Percentiles rank a stretch among this genome's conserved stretches.
phyloP scores from a whole-genome alignment of 345 rosid genomes.

The Passiflora organensis region DNA sequence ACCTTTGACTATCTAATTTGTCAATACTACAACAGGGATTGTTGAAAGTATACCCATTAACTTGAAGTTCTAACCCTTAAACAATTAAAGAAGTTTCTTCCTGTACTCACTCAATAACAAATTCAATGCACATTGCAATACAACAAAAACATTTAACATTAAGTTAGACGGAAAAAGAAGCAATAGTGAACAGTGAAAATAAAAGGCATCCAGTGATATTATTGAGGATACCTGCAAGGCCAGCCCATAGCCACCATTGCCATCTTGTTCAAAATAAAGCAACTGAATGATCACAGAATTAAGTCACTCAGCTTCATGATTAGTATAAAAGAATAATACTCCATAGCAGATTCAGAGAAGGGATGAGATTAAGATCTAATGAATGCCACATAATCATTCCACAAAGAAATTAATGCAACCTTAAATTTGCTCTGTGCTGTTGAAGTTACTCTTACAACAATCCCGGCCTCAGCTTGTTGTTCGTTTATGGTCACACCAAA shows the following conservation, averaged over 20 bases:
- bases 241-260: constrained; percentile 86
- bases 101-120: not conserved
- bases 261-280: constrained; percentile 93
- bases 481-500: constrained; percentile 93
- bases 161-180: no score
- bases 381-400: not conserved
- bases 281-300: constrained; percentile 44
- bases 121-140: no score
- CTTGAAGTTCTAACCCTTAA: no score
- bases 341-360: not conserved
- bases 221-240: constrained; percentile 72
- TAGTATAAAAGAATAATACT: constrained; percentile 2
- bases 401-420: constrained; percentile 50
- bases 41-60: no score
- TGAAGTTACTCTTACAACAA: constrained; percentile 94
- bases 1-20: no score
- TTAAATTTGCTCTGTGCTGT: constrained; percentile 94
- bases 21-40: no score
- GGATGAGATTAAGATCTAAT: not conserved
- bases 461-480: constrained; percentile 89
- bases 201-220: constrained; percentile 3
- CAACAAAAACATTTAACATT: constrained; percentile 1
- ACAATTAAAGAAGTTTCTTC: no score
- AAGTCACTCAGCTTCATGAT: constrained; percentile 8
- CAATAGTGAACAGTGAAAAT: not conserved